Conservation (phyloP, 805 yeast species). For the Kockiozyma suomiensis region DNA sequence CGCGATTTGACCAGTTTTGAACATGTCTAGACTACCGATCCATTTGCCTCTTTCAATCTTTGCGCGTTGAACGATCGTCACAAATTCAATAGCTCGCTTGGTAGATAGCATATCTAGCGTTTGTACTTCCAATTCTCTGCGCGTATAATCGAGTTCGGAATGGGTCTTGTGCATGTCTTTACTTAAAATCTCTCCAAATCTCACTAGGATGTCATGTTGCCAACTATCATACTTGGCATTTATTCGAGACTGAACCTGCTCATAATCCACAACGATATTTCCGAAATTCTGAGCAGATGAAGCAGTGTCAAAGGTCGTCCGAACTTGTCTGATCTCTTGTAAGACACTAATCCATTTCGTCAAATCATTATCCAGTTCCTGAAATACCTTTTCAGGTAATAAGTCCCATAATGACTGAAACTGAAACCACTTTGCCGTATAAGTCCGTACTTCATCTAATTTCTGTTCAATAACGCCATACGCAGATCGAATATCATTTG, state of each 20-base stretch:
- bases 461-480: slow-evolving; percentile 43
- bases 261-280: slow-evolving; percentile 49
- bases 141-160: slow-evolving; percentile 42
- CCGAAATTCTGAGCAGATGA: slow-evolving; percentile 50
- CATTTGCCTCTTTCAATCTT: slow-evolving; percentile 37
- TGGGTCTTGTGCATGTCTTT: slow-evolving; percentile 42
- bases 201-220: slow-evolving; percentile 51
- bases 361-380: slow-evolving; percentile 44
- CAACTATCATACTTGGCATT: slow-evolving; percentile 60
- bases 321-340: slow-evolving; percentile 48
- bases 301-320: slow-evolving; percentile 55
- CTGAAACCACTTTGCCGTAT: slow-evolving; percentile 55
- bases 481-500: slow-evolving; percentile 11
- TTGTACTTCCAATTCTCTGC: slow-evolving; percentile 46
- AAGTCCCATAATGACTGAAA: slow-evolving; percentile 65
- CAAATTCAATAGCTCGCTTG: slow-evolving; percentile 44
- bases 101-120: slow-evolving; percentile 47
- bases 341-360: slow-evolving; percentile 54
- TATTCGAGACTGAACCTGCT: slow-evolving; percentile 57
- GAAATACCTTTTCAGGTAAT: slow-evolving; percentile 47
- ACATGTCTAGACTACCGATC: slow-evolving; percentile 34
- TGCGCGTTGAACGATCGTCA: slow-evolving; percentile 46
- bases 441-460: slow-evolving; percentile 42
- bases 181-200: slow-evolving; percentile 48
- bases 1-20: slow-evolving; percentile 47